Evolutionary conservation across 345 rosid species (phyloP), one percentile per base, ranked within the genome.

Genomic region (Hibiscus trionum): DNA sequence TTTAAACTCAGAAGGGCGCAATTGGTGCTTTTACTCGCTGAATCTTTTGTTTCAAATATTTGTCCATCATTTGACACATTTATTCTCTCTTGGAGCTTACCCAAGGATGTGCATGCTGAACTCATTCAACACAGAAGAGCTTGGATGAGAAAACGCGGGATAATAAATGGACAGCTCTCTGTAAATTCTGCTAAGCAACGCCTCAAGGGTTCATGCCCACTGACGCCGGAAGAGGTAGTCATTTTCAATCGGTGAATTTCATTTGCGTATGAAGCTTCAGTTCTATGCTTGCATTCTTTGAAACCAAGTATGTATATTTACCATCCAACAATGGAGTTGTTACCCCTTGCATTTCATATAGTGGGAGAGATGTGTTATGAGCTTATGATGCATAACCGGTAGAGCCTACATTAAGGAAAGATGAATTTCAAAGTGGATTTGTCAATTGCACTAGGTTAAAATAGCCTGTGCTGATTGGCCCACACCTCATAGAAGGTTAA

Each of bases 51-150:
- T 27, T 57, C 44, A 69, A 53, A 76, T 65, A 75, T 69, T 37
- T 60, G 72, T 71, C 76, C 15, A 44, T 75, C 26, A 61, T 66
- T 74, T 84, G 72, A 74, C 69, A 14, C 55, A 50, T 62, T 52
- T 47, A 12, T 80, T 77, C 49, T 81, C 62, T 77, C 70, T 89
- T 86, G 87, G 91, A 87, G 87, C 87, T 84, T 77, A 73, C 74
- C 73, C 56, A 83, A 94, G 97, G 98, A 94, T 89, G 99, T 94
- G 73, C 99, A 94, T 83, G 82, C 85, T 2, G 99, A 94, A 79
- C 84, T 94, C 65, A 94, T 94, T 86, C 99, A 90, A 80, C 99
- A 94, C 78, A 94, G 88, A 80, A 79, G 99, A 80, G 84, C 93
- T 27, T 88, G 96, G 99, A 88, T 91, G 96, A 83, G 81, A 68